Base-by-base conservation (phyloP, 1,284 basidiomycete genomes). In the Sporisorium graminicola region DNA sequence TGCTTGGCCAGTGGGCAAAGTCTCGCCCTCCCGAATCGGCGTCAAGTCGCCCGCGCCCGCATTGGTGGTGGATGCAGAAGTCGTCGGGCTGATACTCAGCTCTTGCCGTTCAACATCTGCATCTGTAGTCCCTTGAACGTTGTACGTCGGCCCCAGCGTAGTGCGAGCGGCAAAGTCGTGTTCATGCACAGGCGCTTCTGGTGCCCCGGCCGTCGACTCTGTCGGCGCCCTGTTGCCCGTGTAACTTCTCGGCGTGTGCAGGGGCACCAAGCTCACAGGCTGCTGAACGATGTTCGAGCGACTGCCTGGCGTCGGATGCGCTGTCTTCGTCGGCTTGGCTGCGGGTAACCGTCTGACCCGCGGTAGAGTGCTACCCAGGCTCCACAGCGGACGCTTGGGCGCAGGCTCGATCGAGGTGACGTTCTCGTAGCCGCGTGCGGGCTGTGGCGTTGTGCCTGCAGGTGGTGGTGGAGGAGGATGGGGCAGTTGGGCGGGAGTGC, bases 361-460 rank as follows among this genome's bases (percentile, higher is more conserved):
- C 2, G 67, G 61, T 29, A 70, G 33, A 20, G 67, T 70, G 3
- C 52, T 52, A 5, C 62, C 62, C 1, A 65, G 43, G 31, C 67
- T 65, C 67, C 67, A 70, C 20, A 70, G 49, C 7, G 67, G 61
- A 13, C 67, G 67, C 40, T 61, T 65, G 27, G 61, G 54, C 6
- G 67, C 53, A 18, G 62, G 67, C 9, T 55, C 67, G 18, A 57
- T 49, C 9, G 61, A 64, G 9, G 62, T 61, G 33, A 70, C 52
- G 22, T 35, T 59, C 27, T 70, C 52, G 16, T 70, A 70, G 29
- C 61, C 67, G 0, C 37, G 50, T 1, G 50, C 44, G n/a, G n/a
- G n/a, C n/a, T n/a, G n/a, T n/a, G n/a, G n/a, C n/a, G n/a, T n/a
- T 14, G 54, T 9, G 18, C 53, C 31, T 12, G 29, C 18, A 8